phyloP scores from a whole-genome alignment of 2,329 filamentous ascomycete species.

The Epichloe gansuensis region DNA sequence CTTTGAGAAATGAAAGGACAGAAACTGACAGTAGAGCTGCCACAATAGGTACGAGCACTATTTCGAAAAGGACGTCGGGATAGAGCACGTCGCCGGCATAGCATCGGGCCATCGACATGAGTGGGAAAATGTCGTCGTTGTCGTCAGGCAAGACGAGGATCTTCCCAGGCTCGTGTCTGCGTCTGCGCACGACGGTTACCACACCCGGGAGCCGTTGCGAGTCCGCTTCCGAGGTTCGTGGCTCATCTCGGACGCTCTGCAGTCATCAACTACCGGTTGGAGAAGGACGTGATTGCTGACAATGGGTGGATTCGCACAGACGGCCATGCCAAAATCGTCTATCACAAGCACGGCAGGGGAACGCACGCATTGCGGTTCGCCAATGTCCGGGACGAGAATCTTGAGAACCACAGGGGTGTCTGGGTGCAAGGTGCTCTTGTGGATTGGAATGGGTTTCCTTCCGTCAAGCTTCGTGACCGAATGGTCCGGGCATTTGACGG shows the following conservation, averaged over 20 bases:
- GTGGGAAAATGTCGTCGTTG: conserved; percentile 15
- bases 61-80: conserved; percentile 12
- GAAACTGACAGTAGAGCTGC: too few species aligned
- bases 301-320: conserved; percentile 4
- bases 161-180: conserved; percentile 12
- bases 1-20: too few species aligned
- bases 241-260: background rate
- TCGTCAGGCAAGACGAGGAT: conserved; percentile 4
- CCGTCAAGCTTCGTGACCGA: conserved; percentile 4
- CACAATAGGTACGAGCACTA: conserved; percentile 11
- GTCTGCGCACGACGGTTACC: conserved; percentile 19
- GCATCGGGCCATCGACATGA: conserved; percentile 13
- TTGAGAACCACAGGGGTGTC: conserved; percentile 18
- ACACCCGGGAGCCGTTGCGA: conserved; percentile 8
- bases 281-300: background rate
- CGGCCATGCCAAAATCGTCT: conserved; percentile 18
- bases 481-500: conserved; percentile 5
- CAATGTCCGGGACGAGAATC: conserved; percentile 7
- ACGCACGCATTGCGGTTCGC: conserved; percentile 22
- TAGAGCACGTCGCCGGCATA: conserved; percentile 1
- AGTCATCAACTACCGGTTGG: too few species aligned
- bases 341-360: conserved; percentile 21
- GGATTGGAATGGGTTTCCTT: conserved; percentile 6
- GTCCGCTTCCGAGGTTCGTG: background rate
- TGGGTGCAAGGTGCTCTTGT: conserved; percentile 18